Evolutionary conservation across 2,329 filamentous ascomycete species (phyloP).

Genomic region (Paecilomyces sp.): DNA sequence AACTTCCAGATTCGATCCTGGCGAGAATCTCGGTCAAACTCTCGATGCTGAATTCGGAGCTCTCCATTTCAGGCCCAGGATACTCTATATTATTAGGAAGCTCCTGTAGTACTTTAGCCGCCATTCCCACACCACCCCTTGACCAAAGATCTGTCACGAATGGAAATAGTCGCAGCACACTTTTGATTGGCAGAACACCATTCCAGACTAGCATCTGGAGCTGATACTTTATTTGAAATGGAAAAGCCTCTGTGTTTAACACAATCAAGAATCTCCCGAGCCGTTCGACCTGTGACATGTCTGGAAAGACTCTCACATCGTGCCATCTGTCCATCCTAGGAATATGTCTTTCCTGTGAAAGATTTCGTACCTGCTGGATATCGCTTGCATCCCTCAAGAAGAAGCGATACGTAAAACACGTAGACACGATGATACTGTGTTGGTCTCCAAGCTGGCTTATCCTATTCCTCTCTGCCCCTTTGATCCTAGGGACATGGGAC

Average conservation of each 20-base stretch:
- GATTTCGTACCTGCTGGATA: constrained; percentile 14
- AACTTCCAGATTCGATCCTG: constrained; percentile 30
- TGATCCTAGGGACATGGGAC: constrained; percentile 1
- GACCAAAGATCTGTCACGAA: constrained; percentile 32
- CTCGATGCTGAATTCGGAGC: constrained; percentile 32
- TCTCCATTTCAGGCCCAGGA: constrained; percentile 45
- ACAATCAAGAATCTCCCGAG: constrained; percentile 8
- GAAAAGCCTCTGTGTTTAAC: constrained; percentile 20
- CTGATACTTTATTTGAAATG: constrained; percentile 55
- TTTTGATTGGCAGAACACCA: constrained; percentile 52
- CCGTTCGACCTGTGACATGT: constrained; percentile 5
- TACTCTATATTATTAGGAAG: constrained; percentile 49
- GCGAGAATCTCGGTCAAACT: constrained; percentile 37
- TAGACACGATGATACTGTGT: constrained; percentile 12
- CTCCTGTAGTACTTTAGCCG: constrained; percentile 47
- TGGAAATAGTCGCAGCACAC: constrained; percentile 42
- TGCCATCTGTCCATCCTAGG: constrained; percentile 13
- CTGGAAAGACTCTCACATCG: constrained; percentile 6
- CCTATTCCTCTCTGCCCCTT: constrained; percentile 4
- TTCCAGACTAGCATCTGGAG: constrained; percentile 58
- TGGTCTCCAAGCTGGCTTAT: constrained; percentile 10
- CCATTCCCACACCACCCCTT: constrained; percentile 30
- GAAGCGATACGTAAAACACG: constrained; percentile 42
- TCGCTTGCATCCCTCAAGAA: constrained; percentile 19
- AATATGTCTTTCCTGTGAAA: constrained; percentile 14